Evolutionary conservation across 2,329 filamentous ascomycete genomes (phyloP), one percentile per base, ranked within the genome.

Genomic region (Immersiporthe knoxdaviesiana): DNA sequence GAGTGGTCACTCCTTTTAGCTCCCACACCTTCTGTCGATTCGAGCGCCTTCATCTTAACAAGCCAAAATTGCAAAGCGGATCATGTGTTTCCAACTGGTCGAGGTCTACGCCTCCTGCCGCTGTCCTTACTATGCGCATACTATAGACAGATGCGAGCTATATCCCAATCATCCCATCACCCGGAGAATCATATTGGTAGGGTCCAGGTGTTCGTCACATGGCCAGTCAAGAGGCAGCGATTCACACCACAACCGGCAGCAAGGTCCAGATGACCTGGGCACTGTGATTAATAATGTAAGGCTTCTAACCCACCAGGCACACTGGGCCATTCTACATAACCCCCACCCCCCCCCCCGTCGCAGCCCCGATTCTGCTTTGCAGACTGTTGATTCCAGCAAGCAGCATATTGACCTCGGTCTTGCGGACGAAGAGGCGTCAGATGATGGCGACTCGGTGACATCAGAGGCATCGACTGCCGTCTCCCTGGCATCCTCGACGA

Each of bases 21-120:
- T n/a, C n/a, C n/a, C n/a, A n/a, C n/a, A n/a, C n/a, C n/a, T 30
- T 56, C 1, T 10, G 7, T 32, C n/a, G 50, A 30, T 56, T 30
- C 27, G 12, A 27, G 35, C 8, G 4, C 35, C 35, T 24, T 56
- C 18, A 7, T 16, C 6, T 56, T 24, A 30, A 56, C 11, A 16
- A 27, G 11, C 27, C 7, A 8, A 5, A 1, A 5, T 30, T 18
- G 27, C 52, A 11, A 56, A 14, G 6, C 24, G 14, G 2, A 30
- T n/a, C 35, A 70, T 70, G 65, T 70, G 68, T 41, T 61, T 35
- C 7, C 68, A 67, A 52, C 37, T 70, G 11, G 12, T 60, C 21
- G 68, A 70, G 50, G 1, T 67, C 0, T 70, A 67, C 21, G 18
- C 21, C 4, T n/a, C 11, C 7, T 70, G 68, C 4, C 50, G 52